Evolutionary conservation across 768 basidiomycete genomes (phyloP), one percentile per base, ranked within the genome.

Genomic region (Asterophora lycoperdoides): DNA sequence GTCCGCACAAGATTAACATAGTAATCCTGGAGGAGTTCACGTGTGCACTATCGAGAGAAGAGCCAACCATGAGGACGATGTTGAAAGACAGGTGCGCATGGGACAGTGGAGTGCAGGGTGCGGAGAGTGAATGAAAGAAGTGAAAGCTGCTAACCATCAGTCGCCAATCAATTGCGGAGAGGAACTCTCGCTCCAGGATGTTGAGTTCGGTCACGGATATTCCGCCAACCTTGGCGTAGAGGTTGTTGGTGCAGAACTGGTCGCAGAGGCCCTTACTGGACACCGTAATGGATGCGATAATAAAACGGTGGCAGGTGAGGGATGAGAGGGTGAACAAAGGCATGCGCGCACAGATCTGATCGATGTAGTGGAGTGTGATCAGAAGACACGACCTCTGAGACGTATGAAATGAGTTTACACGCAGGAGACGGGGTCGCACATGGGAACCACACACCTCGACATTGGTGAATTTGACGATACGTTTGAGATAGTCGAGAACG

Each of bases 141-240:
- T 51, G 60, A 64, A 69, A 64, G 53, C 42, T 68, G 69, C 85
- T 79, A 71, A 96, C 95, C 74, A 84, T 91, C 64, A 99, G 74
- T 59, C 85, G 79, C 95, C 96, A 99, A 61, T 96, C 92, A 49
- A 96, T 93, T 63, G 84, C 84, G 48, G 75, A 75, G 43, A 97
- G 79, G 66, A 99, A 93, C 67, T 97, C 95, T 65, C 90, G 77
- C 72, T 99, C 96, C 53, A 99, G 81, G 60, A 89, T 74, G 71
- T 97, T 95, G 67, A 98, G 81, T 70, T 99, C 95, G 51, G 78
- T 75, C 41, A 93, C 77, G 54, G 88, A 83, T 64, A 97, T 92
- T 48, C 96, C 96, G 59, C 96, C 96, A 28, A 99, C 94, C 68
- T 86, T 89, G 56, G 96, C 92, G 70, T 98, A 98, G 62, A 94